Evolutionary conservation across 2,329 filamentous ascomycete species (phyloP).

Genomic region (Talaromyces islandicus): DNA sequence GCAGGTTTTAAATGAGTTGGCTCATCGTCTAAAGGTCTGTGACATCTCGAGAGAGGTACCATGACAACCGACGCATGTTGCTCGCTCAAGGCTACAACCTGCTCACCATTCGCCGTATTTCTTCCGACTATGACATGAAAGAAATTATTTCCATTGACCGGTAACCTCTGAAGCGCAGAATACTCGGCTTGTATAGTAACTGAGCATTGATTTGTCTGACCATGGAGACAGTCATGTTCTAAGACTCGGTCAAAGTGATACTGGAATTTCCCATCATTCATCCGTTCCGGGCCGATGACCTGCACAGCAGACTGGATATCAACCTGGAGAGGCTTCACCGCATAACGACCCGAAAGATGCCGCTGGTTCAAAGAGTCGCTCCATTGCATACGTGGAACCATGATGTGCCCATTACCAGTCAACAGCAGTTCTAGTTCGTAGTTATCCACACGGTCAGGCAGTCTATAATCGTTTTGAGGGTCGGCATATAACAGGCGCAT

Average conservation of each 20-base stretch:
- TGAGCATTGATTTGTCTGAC: neutral
- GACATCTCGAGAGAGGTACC: neutral
- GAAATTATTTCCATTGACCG: neutral
- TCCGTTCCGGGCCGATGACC: neutral
- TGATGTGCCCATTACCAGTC: neutral
- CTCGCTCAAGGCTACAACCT: slow-evolving; percentile 8
- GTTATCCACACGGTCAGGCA: neutral
- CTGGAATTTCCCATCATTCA: neutral
- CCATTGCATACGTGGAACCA: neutral
- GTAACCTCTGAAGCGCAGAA: neutral
- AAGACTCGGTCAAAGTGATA: neutral
- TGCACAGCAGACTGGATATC: neutral
- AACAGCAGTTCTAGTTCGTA: neutral
- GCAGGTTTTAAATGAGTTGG: slow-evolving; percentile 19
- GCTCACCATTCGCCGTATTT: neutral
- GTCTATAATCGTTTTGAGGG: neutral
- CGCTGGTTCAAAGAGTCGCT: neutral
- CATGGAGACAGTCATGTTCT: neutral
- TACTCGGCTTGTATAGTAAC: neutral
- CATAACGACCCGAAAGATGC: neutral
- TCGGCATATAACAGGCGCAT: neutral
- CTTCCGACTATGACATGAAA: neutral
- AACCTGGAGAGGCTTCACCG: neutral
- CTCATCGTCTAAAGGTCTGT: neutral
- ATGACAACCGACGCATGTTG: neutral